A percentile compares a stretch with the other conserved stretches of the same genome.
phyloP scores from a whole-genome alignment of 176 grass and related monocot species.

The Oryza nivara region DNA sequence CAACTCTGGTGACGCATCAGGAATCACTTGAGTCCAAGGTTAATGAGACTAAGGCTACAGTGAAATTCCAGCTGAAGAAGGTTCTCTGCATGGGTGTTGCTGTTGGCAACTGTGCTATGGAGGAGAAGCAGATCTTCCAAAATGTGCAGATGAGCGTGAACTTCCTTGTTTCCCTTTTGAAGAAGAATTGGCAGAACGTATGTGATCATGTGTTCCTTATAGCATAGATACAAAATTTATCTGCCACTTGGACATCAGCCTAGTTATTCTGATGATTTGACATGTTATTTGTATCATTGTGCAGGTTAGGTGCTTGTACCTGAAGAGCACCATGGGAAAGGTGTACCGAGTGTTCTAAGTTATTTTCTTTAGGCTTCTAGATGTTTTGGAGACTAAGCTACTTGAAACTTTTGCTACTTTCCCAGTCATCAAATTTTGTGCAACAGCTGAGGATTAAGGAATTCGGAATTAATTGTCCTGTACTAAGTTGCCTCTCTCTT shows the following conservation, averaged over 20 bases:
- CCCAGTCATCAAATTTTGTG: conserved; percentile 18
- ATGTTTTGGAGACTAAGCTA: not conserved
- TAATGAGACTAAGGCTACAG: conserved; percentile 83
- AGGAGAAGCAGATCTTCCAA: conserved; percentile 86
- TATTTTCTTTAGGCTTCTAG: conserved; percentile 14
- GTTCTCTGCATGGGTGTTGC: conserved; percentile 97
- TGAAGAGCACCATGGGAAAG: conserved; percentile 94
- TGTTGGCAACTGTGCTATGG: conserved; percentile 78
- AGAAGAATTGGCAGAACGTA: conserved; percentile 97
- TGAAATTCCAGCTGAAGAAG: conserved; percentile 91
- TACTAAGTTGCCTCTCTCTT: conserved; percentile 18
- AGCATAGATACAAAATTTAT: not conserved
- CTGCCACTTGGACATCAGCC: not conserved
- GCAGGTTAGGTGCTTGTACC: conserved; percentile 83
- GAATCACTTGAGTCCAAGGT: conserved; percentile 85
- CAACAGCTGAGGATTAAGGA: not conserved
- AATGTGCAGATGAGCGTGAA: conserved; percentile 85
- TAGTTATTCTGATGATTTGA: not conserved
- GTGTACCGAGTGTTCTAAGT: conserved; percentile 60
- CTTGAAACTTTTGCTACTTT: conserved; percentile 1
- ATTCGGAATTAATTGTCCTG: not conserved
- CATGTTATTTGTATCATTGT: not conserved
- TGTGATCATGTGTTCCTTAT: not conserved
- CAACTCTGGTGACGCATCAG: conserved; percentile 70
- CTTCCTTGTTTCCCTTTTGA: conserved; percentile 82